Evolutionary conservation across 2,329 filamentous ascomycete species (phyloP).

Genomic region (Arthrobotrys conoides): DNA sequence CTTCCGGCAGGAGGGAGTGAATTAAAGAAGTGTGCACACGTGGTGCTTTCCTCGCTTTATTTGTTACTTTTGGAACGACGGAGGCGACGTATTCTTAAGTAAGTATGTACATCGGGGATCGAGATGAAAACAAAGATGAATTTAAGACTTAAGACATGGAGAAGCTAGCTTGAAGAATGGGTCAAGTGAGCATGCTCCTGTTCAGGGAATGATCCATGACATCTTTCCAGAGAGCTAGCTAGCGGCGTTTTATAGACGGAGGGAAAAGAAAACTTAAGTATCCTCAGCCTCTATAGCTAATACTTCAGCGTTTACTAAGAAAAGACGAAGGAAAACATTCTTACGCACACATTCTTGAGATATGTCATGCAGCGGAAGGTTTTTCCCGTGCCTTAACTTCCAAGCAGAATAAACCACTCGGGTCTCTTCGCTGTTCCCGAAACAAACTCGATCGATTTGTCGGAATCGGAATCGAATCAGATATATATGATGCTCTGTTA

Average conservation of each 20-base stretch:
- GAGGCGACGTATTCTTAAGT: background rate
- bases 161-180: constrained; percentile 16
- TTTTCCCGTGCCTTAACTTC: background rate
- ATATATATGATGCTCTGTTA: background rate
- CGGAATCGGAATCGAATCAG: background rate
- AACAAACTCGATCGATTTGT: background rate
- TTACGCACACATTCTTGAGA: background rate
- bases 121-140: constrained; percentile 7
- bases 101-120: background rate
- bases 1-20: constrained; percentile 5
- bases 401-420: background rate
- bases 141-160: background rate
- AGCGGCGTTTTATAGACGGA: background rate
- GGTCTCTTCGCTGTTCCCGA: constrained; percentile 5
- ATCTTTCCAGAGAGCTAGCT: background rate
- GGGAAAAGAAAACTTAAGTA: background rate
- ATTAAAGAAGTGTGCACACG: constrained; percentile 40
- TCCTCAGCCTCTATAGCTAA: background rate
- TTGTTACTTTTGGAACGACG: constrained; percentile 9
- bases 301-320: constrained; percentile 1
- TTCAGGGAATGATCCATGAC: constrained; percentile 53
- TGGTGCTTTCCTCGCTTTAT: constrained; percentile 28
- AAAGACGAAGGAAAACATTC: background rate
- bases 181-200: constrained; percentile 59
- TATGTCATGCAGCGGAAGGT: constrained; percentile 7